These are phyloP conservation scores for Rhazya stricta DNA, from an alignment of 257 asterid species.

Conservation along the genomic window DNA sequence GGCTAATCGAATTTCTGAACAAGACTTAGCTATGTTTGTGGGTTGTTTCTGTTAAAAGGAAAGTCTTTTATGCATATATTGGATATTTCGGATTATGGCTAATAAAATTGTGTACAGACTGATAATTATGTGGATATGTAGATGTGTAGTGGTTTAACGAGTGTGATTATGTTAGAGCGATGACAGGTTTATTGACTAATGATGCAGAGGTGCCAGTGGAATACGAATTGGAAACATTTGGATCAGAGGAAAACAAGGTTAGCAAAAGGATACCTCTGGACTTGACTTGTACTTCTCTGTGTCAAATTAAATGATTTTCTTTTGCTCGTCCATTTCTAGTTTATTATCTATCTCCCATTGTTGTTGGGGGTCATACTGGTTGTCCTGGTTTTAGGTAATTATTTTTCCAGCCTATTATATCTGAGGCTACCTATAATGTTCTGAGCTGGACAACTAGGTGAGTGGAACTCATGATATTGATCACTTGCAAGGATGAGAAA, in stretches of 20 bases:
- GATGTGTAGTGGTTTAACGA: neutral
- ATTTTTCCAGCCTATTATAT: neutral
- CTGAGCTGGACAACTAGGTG: neutral
- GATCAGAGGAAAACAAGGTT: constrained; percentile 45
- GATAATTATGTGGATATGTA: neutral
- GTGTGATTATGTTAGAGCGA: neutral
- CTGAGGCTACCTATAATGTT: neutral
- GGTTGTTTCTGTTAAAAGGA: neutral
- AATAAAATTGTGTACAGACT: neutral
- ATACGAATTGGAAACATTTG: constrained; percentile 42
- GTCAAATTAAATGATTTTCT: neutral
- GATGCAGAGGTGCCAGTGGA: constrained; percentile 67
- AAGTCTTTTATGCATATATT: neutral
- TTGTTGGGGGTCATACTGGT: neutral
- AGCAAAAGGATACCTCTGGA: constrained; percentile 6
- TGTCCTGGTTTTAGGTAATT: neutral
- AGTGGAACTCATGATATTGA: neutral
- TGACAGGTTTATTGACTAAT: constrained; percentile 24
- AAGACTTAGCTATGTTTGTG: neutral
- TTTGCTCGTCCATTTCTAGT: too few species aligned
- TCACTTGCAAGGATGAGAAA: neutral
- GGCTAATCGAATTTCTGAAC: neutral
- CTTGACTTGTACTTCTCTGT: neutral
- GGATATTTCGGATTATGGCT: neutral
- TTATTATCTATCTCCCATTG: neutral